Evolutionary conservation across 2,329 filamentous ascomycete genomes (phyloP), one percentile per base, ranked within the genome.

Genomic region (Alternaria sp.): DNA sequence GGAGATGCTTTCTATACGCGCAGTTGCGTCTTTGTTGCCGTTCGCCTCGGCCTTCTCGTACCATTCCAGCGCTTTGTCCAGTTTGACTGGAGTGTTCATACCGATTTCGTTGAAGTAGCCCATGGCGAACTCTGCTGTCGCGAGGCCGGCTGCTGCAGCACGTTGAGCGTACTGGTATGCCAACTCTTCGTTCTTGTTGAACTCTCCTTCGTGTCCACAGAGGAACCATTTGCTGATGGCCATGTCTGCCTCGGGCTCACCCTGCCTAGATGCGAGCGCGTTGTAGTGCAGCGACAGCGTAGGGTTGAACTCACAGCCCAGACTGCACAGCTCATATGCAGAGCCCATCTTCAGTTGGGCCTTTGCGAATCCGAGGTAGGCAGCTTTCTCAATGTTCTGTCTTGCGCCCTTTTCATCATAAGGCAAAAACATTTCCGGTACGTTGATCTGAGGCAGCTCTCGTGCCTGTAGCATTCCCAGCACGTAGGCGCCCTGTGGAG

Each of bases 141-240:
- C 85, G 48, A 98, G 84, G 54, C 93, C 93, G 37, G 88, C 86
- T 50, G 87, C 83, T 8, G 95, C 94, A 10, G 95, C 95, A 66
- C 94, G 87, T 69, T 94, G 87, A 1, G 95, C 95, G 73, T 97
- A 98, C 51, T 88, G 90, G 78, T 91, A 99, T 6, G 95, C 94
- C 48, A 98, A 81, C 74, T 94, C 90, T 78, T 99, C 95, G 71
- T 97, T 98, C 83, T 98, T 98, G 60, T 91, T 86, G 73, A 99
- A 97, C 6, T 96, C 84, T 23, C 90, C 90, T 67, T 98, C 94
- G 65, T 95, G 93, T 3, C 95, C 95, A 72, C 96, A 98, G 28
- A 99, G 84, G 74, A 98, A 99, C 95, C 95, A 99, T 78, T 97
- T 95, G 78, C 94, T 98, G 61, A 99, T 93, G 28, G 94, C 93